Conservation (phyloP, 441 rosid genomes). For the Croton laevigatus region DNA sequence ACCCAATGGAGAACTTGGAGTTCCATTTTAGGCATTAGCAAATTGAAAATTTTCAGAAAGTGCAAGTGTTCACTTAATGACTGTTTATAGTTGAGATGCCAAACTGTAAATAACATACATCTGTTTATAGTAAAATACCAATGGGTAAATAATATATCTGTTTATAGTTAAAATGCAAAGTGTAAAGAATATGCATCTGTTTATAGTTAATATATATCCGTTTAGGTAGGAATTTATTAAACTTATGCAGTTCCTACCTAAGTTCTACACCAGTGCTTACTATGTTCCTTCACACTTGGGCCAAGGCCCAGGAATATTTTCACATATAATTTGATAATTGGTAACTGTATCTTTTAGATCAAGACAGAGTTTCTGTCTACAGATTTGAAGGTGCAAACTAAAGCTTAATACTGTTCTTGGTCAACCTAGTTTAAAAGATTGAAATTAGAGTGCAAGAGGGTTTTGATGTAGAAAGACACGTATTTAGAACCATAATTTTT, state of each 20-base stretch:
- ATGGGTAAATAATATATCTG: neutral
- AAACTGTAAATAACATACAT: neutral
- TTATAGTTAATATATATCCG: neutral
- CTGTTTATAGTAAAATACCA: neutral
- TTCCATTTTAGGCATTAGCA: neutral
- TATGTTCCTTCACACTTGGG: neutral
- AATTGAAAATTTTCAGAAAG: neutral
- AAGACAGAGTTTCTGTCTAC: neutral
- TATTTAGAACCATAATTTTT: neutral
- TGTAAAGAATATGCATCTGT: neutral
- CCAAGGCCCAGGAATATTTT: neutral
- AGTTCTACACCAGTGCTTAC: neutral
- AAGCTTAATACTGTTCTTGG: neutral
- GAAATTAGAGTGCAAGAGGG: neutral
- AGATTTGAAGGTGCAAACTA: conserved; percentile 1
- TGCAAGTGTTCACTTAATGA: neutral
- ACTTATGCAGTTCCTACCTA: too few species aligned
- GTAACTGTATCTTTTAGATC: too few species aligned
- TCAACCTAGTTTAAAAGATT: neutral
- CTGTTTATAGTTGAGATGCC: neutral
- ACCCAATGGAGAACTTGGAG: neutral
- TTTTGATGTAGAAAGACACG: neutral
- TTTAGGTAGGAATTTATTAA: neutral
- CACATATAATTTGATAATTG: neutral
- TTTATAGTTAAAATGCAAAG: neutral